Conservation (phyloP, 805 yeast genomes). For the Ogataea zsoltii region DNA sequence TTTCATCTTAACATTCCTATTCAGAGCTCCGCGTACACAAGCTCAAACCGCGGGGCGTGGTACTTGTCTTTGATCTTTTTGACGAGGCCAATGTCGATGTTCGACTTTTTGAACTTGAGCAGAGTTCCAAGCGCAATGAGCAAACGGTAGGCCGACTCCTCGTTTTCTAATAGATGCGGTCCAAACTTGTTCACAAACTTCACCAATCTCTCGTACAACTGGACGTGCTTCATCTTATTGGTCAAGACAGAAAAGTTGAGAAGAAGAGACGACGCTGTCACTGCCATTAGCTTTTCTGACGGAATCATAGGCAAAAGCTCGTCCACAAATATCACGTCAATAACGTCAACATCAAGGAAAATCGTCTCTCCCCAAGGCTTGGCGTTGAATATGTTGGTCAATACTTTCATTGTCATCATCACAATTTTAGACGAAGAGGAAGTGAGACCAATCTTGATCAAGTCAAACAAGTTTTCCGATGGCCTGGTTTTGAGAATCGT, state of each 20-base stretch:
- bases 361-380: constrained; percentile 47
- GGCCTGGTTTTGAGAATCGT: constrained; percentile 44
- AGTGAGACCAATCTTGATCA: constrained; percentile 43
- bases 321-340: constrained; percentile 38
- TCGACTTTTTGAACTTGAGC: constrained; percentile 23
- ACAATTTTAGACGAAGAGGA: constrained; percentile 35
- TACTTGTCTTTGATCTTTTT: constrained; percentile 10
- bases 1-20: not conserved
- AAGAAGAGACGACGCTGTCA: constrained; percentile 49
- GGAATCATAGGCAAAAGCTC: constrained; percentile 21
- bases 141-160: constrained; percentile 71
- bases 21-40: constrained; percentile 23
- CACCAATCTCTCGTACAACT: constrained; percentile 31
- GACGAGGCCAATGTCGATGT: constrained; percentile 12
- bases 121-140: constrained; percentile 65
- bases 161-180: constrained; percentile 33
- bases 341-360: constrained; percentile 42
- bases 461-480: constrained; percentile 40
- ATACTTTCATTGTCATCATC: constrained; percentile 57
- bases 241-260: constrained; percentile 48
- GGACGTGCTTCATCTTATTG: constrained; percentile 30
- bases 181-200: constrained; percentile 20
- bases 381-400: constrained; percentile 55
- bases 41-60: constrained; percentile 21
- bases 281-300: constrained; percentile 32